Evolutionary conservation across 2,329 filamentous ascomycete species (phyloP), one percentile per base, ranked within the genome.

Genomic region (Dendrostoma leiphaemia): DNA sequence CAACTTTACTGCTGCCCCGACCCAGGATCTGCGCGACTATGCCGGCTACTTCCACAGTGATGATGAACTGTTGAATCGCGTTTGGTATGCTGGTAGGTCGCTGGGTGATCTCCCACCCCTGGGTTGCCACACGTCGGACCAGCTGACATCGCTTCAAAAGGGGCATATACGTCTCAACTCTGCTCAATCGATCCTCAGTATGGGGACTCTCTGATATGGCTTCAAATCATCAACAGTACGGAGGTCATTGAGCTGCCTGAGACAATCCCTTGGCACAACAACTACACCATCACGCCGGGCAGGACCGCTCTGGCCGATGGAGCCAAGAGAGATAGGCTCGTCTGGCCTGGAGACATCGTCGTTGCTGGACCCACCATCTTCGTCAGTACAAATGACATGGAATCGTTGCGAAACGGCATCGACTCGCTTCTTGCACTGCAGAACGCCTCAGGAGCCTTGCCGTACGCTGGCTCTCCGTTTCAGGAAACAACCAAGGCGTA

Each of bases 321-420:
- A 2, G 73, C 75, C 2, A 80, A 80, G 59, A 67, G 76, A 44
- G 76, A 79, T 53, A 69, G 74, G 10, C 69, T 81, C 13, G 77
- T 85, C 2, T 56, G 47, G 81, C 76, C 82, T 10, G 83, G 83
- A 0, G 83, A 86, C 62, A 80, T 85, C 71, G 74, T 74, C 3
- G 80, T 83, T 56, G 77, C 80, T 3, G 70, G 81, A 0, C 80
- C 81, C 4, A 75, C 71, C 24, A 74, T 82, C 8, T 74, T 79
- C 7, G 75, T 83, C 3, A 79, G 77, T 6, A 83, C 80, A 0
- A 75, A 77, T 26, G 80, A 83, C 60, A 65, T 81, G 38, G 69
- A 74, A n/a, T 73, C 74, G 26, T 69, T 82, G 6, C 70, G 72
- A 17, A 80, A 80, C 56, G 77, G 76, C 0, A 59, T 84, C 3